Base-by-base conservation (phyloP, 352 stramenopile genomes). In the Albugo candida region DNA sequence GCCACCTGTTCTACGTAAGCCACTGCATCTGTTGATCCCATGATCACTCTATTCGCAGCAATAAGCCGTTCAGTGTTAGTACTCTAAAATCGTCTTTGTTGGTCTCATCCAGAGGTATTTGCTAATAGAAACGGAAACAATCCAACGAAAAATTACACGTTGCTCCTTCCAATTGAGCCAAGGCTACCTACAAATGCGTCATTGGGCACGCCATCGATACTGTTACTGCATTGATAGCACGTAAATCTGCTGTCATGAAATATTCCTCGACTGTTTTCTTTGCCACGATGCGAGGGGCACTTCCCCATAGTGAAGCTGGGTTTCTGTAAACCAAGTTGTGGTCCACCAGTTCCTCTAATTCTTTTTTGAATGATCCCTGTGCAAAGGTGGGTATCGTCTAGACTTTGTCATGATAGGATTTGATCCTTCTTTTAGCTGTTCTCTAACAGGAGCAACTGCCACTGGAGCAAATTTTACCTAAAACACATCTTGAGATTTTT, bases 171-270 rank as follows among this genome's bases (percentile, higher is more conserved):
- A 43, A 43, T 24, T 43, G 17, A 43, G 17, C 20, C 8, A 43
- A 45, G 14, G 24, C 39, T 4, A 54, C 52, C 20, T 60, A 46
- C 13, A 54, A 31, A n/a, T 58, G 51, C 10, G 56, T 48, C 52
- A 63, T 63, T 4, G 45, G 52, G 20, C 54, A 63, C 0, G 56
- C 49, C 47, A 63, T 57, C 3, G 47, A 13, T 17, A 56, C 49
- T 0, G 56, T 57, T 5, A 18, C 44, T 8, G 37, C 48, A 31
- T 63, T 63, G 11, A 56, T 45, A 2, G 16, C 48, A 11, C 56
- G 52, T 36, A 10, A 36, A 27, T 60, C 18, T n/a, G 54, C 36
- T 5, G 53, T 59, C 38, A 43, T 43, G 17, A 3, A 8, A 43
- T 43, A 43, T 8, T 43, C 17, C 3, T 24, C 38, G 17, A 24